Percentiles rank a stretch among this genome's conserved stretches.
phyloP scores from a whole-genome alignment of 2,329 filamentous ascomycete species.

The Mycosphaerella sp. region DNA sequence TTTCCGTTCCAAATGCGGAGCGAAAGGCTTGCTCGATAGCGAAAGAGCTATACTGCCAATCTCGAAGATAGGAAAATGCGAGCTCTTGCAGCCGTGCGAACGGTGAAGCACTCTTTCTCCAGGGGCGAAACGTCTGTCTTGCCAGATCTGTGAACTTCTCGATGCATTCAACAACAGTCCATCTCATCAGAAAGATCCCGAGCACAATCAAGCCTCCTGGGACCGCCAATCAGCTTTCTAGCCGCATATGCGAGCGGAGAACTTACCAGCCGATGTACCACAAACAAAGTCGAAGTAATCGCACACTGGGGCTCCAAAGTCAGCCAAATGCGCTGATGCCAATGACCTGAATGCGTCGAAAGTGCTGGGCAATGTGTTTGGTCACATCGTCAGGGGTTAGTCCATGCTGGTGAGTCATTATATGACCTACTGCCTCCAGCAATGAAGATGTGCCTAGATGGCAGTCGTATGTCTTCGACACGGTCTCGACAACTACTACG shows the following conservation, averaged over 20 bases:
- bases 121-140: conserved; percentile 22
- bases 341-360: too few species aligned
- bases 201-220: conserved; percentile 30
- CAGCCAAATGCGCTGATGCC: too few species aligned
- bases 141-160: conserved; percentile 26
- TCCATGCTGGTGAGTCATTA: too few species aligned
- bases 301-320: conserved; percentile 18
- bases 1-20: conserved; percentile 10
- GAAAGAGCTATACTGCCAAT: conserved; percentile 25
- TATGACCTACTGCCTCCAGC: too few species aligned
- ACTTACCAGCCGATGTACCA: conserved; percentile 29
- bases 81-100: conserved; percentile 22
- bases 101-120: conserved; percentile 3
- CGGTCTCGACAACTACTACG: too few species aligned
- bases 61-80: conserved; percentile 25
- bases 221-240: not conserved
- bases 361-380: too few species aligned
- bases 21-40: conserved; percentile 28
- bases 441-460: too few species aligned
- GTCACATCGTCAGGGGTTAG: too few species aligned
- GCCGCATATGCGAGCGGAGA: not conserved
- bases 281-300: conserved; percentile 29
- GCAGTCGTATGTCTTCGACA: too few species aligned
- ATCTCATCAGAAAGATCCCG: conserved; percentile 29
- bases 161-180: conserved; percentile 21